These are phyloP conservation scores for Fallopia convolvulus DNA, from an alignment of 148 eudicot genomes.

Conservation along the genomic window DNA sequence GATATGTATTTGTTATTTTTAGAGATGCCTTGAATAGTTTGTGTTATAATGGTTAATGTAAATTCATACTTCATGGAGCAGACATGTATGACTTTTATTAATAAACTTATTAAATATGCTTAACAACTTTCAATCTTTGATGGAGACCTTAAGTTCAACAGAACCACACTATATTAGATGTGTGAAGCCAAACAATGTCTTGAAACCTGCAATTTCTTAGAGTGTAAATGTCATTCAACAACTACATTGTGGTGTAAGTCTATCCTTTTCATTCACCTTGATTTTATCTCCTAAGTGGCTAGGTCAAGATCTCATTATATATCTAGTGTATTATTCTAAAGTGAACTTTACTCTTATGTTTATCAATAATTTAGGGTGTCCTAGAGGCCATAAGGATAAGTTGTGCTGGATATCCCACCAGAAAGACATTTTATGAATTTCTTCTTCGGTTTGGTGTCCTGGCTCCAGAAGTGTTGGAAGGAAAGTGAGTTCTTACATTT, in stretches of 20 bases:
- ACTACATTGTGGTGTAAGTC: slow-evolving; percentile 92
- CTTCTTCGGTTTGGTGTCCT: slow-evolving; percentile 94
- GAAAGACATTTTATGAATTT: slow-evolving; percentile 92
- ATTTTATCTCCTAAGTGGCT: not conserved
- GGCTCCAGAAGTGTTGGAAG: slow-evolving; percentile 82
- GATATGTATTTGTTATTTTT: too few species aligned
- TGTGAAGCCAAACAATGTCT: slow-evolving; percentile 86
- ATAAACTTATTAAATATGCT: too few species aligned
- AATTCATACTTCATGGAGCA: too few species aligned
- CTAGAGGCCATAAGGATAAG: slow-evolving; percentile 98
- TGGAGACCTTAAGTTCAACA: slow-evolving; percentile 92
- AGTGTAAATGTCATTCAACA: slow-evolving; percentile 85
- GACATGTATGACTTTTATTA: too few species aligned
- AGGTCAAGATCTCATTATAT: slow-evolving; percentile 10
- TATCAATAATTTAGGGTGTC: slow-evolving; percentile 54
- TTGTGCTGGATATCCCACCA: slow-evolving; percentile 99
- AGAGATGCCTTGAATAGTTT: too few species aligned
- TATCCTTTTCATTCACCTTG: not conserved
- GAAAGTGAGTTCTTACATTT: slow-evolving; percentile 34
- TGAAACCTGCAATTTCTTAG: slow-evolving; percentile 97
- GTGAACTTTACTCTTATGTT: not conserved
- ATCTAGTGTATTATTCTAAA: not conserved
- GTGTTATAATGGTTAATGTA: too few species aligned
- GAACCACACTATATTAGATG: slow-evolving; percentile 99
- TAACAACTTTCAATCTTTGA: slow-evolving; percentile 89